Percentiles rank a stretch among this genome's conserved stretches.
Evolutionary conservation across 768 basidiomycete species (phyloP).

Genomic region (Tricholoma matsutake): DNA sequence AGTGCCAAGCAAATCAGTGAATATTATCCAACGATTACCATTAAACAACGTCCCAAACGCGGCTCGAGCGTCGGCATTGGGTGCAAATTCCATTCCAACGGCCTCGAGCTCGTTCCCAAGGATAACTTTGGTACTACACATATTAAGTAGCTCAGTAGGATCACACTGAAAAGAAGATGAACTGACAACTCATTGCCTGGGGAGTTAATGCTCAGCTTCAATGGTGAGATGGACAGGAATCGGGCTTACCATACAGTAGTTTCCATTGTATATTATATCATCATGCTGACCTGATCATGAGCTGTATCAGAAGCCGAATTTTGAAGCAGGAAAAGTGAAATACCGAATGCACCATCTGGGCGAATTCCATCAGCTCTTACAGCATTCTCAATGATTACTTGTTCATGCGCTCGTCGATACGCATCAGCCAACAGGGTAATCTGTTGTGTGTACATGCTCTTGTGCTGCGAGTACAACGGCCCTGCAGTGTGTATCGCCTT

Average conservation of each 20-base stretch:
- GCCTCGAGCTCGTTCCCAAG: conserved; percentile 5
- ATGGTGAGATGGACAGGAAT: not conserved
- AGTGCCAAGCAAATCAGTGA: too few species aligned
- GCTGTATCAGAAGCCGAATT: conserved; percentile 22
- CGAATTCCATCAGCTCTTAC: conserved; percentile 60
- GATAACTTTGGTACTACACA: not conserved
- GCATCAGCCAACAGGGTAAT: conserved; percentile 69
- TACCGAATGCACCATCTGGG: conserved; percentile 49
- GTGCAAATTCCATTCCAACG: conserved; percentile 1
- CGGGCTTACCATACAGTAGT: conserved; percentile 55
- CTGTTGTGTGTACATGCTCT: conserved; percentile 57
- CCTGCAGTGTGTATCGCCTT: conserved; percentile 56
- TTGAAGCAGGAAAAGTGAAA: not conserved
- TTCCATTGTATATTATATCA: conserved; percentile 68
- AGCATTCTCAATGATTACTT: conserved; percentile 47
- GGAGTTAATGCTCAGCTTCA: conserved; percentile 7
- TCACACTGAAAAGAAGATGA: too few species aligned
- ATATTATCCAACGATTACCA: too few species aligned
- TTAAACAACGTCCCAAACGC: not conserved
- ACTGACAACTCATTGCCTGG: conserved; percentile 45
- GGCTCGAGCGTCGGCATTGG: not conserved
- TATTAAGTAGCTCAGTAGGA: too few species aligned
- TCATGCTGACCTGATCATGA: conserved; percentile 46
- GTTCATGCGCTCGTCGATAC: conserved; percentile 49
- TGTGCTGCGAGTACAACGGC: conserved; percentile 67